These are phyloP conservation scores for Penicillium verrucosum DNA, from an alignment of 2,329 filamentous ascomycete species.

Conservation along the genomic window DNA sequence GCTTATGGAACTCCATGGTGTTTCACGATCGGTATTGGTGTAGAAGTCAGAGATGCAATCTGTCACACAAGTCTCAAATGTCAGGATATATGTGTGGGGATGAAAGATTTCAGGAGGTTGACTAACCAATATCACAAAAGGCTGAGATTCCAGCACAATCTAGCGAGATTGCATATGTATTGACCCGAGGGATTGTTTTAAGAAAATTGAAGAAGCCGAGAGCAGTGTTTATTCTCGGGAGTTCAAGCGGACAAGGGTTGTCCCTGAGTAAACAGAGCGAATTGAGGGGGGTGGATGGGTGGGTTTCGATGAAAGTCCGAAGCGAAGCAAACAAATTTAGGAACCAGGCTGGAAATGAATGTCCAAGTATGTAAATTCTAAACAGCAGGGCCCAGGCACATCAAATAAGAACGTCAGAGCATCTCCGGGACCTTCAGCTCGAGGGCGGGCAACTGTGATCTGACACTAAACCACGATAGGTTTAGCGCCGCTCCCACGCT, in stretches of 20 bases:
- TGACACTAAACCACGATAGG: slow-evolving; percentile 35
- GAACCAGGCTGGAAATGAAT: slow-evolving; percentile 7
- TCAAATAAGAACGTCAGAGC: slow-evolving; percentile 3
- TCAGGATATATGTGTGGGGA: slow-evolving; percentile 16
- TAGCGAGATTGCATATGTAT: slow-evolving; percentile 9
- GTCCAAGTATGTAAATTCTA: not conserved
- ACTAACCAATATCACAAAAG: slow-evolving; percentile 18
- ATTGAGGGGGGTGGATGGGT: not conserved
- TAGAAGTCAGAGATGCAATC: slow-evolving; percentile 13
- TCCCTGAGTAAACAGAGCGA: slow-evolving; percentile 9
- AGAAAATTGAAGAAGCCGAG: slow-evolving; percentile 3
- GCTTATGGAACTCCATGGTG: slow-evolving; percentile 28
- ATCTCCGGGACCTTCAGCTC: slow-evolving; percentile 16
- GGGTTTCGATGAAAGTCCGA: not conserved
- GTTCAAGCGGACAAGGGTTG: slow-evolving; percentile 8
- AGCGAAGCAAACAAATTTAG: slow-evolving; percentile 3
- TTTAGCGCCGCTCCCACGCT: slow-evolving; percentile 23
- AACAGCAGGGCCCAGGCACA: slow-evolving; percentile 1
- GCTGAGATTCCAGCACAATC: slow-evolving; percentile 7
- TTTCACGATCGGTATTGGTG: slow-evolving; percentile 10
- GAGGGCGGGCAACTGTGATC: slow-evolving; percentile 23
- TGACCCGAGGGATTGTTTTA: not conserved
- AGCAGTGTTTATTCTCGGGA: slow-evolving; percentile 9
- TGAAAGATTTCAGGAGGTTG: not conserved
- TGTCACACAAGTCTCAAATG: slow-evolving; percentile 6